These are phyloP conservation scores for Trichoderma atrobrunneum DNA, from an alignment of 2,329 filamentous ascomycete genomes.

Conservation along the genomic window DNA sequence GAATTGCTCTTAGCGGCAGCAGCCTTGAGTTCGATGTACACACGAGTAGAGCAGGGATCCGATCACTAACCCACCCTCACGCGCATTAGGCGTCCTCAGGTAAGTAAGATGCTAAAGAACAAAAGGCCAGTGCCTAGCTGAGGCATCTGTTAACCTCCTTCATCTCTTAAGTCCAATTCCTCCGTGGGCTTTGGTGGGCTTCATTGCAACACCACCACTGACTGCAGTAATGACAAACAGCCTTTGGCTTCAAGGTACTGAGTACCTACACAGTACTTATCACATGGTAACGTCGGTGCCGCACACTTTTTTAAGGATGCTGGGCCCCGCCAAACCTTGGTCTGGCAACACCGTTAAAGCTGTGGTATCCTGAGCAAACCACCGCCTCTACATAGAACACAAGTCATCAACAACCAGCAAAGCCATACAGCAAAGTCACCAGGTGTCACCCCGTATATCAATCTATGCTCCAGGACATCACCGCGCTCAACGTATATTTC, in stretches of 20 bases:
- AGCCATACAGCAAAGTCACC: background rate
- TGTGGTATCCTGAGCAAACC: background rate
- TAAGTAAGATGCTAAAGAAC: background rate
- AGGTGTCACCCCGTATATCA: background rate
- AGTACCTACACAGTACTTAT: background rate
- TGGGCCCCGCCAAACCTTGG: background rate
- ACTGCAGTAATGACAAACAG: background rate
- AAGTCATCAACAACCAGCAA: background rate
- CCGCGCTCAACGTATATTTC: background rate
- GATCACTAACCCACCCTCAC: background rate
- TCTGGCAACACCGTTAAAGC: background rate
- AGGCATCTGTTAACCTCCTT: background rate
- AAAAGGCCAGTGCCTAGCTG: background rate
- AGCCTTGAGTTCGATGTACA: background rate
- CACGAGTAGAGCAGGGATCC: background rate
- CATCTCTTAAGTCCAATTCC: background rate
- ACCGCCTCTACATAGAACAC: background rate
- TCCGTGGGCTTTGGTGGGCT: background rate
- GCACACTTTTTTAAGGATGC: background rate
- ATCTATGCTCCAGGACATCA: background rate
- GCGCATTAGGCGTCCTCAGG: background rate
- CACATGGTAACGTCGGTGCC: background rate
- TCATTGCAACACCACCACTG: background rate
- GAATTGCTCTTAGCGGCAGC: background rate
- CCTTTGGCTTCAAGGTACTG: background rate